Evolutionary conservation across 805 yeast species (phyloP).

Genomic region (Zygosaccharomyces lentus): DNA sequence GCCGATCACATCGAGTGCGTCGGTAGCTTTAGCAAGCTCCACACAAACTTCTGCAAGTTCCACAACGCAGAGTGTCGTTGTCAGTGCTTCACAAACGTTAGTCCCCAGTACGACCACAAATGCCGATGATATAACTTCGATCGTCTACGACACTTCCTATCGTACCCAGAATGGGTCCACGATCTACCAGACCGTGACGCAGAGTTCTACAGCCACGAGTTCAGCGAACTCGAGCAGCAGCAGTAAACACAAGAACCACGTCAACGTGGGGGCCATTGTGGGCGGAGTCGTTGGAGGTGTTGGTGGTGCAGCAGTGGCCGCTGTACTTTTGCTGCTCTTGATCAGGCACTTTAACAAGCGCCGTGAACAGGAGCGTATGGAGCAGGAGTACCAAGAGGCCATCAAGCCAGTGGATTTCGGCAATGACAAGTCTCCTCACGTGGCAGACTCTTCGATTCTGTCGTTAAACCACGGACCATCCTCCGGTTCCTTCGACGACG

Average conservation of each 20-base stretch:
- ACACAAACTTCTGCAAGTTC: neutral
- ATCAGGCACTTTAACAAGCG: constrained; percentile 37
- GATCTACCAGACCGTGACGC: constrained; percentile 26
- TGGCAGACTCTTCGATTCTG: constrained; percentile 9
- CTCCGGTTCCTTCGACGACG: constrained; percentile 13
- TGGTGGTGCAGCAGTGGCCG: constrained; percentile 42
- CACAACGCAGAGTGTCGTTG: constrained; percentile 3
- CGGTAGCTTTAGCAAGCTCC: neutral
- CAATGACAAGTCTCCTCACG: constrained; percentile 5
- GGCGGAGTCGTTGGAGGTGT: constrained; percentile 61
- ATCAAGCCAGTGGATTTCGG: constrained; percentile 42
- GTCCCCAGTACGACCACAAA: constrained; percentile 6
- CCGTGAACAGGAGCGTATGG: constrained; percentile 47
- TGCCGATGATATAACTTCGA: constrained; percentile 12
- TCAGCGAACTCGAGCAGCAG: constrained; percentile 7
- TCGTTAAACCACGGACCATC: constrained; percentile 14
- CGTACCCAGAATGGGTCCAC: constrained; percentile 33
- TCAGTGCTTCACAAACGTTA: constrained; percentile 23
- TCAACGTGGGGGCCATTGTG: constrained; percentile 52
- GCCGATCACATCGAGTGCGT: neutral
- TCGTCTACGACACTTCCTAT: constrained; percentile 23
- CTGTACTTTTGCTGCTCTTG: constrained; percentile 38
- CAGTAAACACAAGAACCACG: constrained; percentile 16
- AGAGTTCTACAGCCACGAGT: constrained; percentile 11
- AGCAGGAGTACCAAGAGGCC: constrained; percentile 55